Base-by-base conservation (phyloP, 2,329 filamentous ascomycete species). In the Colletotrichum falcatum region DNA sequence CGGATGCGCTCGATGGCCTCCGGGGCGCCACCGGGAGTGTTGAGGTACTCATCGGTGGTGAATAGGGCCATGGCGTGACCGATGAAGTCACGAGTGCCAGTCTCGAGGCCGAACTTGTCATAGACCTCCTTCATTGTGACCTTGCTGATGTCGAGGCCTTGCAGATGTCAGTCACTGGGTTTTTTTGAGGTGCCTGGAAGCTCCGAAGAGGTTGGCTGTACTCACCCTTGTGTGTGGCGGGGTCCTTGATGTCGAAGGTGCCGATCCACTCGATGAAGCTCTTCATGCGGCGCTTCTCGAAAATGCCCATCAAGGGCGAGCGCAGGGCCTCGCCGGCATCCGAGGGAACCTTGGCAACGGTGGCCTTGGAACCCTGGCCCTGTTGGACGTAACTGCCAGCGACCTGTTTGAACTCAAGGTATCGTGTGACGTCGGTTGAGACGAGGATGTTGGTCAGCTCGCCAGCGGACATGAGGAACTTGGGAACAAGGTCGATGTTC, bases 401-500 rank as follows among this genome's bases (percentile, higher is more conserved):
- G 73, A 99, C 95, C 83, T 96, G 94, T 85, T 93, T 94, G 87
- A 97, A 97, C 82, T 97, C 93, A 78, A 97, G 91, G 83, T 95
- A 95, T 83, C 92, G 88, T 77, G 92, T 94, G 75, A 94, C 92
- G 76, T 98, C 94, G 83, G 95, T 98, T 61, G 95, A 97, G 74
- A 98, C 94, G 79, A 99, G 91, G 79, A 99, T 98, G 85, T 98
- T 98, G 81, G 95, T 98, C 80, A 99, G 88, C 85, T 99, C 95
- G 82, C 96, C 96, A 74, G 97, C 97, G 71, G 95, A 94, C 95
- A 99, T 98, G 82, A 99, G 90, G 78, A 99, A 91, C 88, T 99
- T 99, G 76, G 96, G 95, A 59, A 99, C 95, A 72, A 99, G 89
- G 81, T 99, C 97, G 83, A 99, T 97, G 87, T 98, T 98, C 96